Conservation (phyloP, 2,329 filamentous ascomycete species). For the Fusarium haematococcum region DNA sequence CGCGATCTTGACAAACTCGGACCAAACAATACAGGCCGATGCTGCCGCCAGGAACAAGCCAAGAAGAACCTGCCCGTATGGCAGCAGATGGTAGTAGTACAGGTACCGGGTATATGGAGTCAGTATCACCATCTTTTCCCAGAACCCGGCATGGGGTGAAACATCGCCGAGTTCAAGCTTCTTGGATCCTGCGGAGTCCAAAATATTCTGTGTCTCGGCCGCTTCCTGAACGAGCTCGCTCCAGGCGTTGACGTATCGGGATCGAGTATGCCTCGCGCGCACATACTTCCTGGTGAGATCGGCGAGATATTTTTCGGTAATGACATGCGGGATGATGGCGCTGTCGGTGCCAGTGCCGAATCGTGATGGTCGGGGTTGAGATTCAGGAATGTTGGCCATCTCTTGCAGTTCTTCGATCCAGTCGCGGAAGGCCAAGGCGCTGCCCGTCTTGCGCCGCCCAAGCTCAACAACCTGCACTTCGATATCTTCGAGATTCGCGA, state of each 20-base stretch:
- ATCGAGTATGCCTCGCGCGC: slow-evolving; percentile 84
- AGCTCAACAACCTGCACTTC: slow-evolving; percentile 86
- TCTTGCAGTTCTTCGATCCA: slow-evolving; percentile 97
- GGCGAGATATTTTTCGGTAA: slow-evolving; percentile 93
- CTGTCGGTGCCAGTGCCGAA: slow-evolving; percentile 57
- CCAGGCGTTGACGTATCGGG: slow-evolving; percentile 89
- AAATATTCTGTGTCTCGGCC: slow-evolving; percentile 79
- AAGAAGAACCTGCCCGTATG: slow-evolving; percentile 71
- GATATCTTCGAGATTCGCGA: slow-evolving; percentile 81
- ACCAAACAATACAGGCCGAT: slow-evolving; percentile 90
- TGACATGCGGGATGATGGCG: slow-evolving; percentile 77
- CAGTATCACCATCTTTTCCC: slow-evolving; percentile 70
- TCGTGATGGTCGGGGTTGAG: slow-evolving; percentile 57
- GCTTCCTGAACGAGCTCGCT: slow-evolving; percentile 80
- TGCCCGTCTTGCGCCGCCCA: slow-evolving; percentile 82
- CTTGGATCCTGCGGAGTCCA: slow-evolving; percentile 85
- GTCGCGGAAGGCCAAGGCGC: slow-evolving; percentile 80
- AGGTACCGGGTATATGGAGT: slow-evolving; percentile 87
- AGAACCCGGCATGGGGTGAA: slow-evolving; percentile 65
- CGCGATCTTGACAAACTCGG: slow-evolving; percentile 88
- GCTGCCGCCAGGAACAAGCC: slow-evolving; percentile 79
- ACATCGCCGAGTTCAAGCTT: slow-evolving; percentile 79
- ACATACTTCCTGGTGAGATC: slow-evolving; percentile 86
- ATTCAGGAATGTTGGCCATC: slow-evolving; percentile 76
- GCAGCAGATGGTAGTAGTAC: slow-evolving; percentile 79